These are phyloP conservation scores for Jasminum sambac DNA, from an alignment of 257 asterid genomes.

Conservation along the genomic window DNA sequence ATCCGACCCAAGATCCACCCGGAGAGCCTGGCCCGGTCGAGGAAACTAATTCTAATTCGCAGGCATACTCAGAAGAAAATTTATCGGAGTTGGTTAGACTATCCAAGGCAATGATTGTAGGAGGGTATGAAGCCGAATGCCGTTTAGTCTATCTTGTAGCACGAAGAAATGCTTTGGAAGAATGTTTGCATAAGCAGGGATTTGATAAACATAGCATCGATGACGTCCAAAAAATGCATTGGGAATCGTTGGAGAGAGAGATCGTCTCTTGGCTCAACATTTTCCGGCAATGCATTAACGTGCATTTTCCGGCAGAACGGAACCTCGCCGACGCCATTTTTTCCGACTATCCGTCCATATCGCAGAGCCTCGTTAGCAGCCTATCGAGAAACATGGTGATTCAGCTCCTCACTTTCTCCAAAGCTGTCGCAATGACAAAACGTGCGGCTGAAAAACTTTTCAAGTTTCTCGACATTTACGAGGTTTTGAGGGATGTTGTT, in stretches of 20 bases:
- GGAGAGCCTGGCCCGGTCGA: slow-evolving; percentile 26
- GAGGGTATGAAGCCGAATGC: slow-evolving; percentile 72
- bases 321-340: slow-evolving; percentile 52
- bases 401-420: slow-evolving; percentile 69
- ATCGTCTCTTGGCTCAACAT: slow-evolving; percentile 59
- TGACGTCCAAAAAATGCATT: slow-evolving; percentile 68
- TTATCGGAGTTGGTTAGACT: slow-evolving; percentile 36
- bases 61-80: slow-evolving; percentile 51
- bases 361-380: slow-evolving; percentile 38
- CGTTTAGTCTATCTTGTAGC: slow-evolving; percentile 53
- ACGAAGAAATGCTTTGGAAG: slow-evolving; percentile 64
- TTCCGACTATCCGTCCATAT: slow-evolving; percentile 32
- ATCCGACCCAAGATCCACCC: slow-evolving; percentile 24
- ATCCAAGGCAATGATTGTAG: slow-evolving; percentile 49
- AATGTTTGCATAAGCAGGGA: slow-evolving; percentile 49
- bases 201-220: slow-evolving; percentile 72
- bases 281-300: slow-evolving; percentile 42
- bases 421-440: slow-evolving; percentile 60
- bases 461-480: slow-evolving; percentile 74
- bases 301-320: slow-evolving; percentile 43
- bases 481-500: slow-evolving; percentile 50
- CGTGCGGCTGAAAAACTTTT: slow-evolving; percentile 79
- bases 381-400: slow-evolving; percentile 36
- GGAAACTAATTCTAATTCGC: slow-evolving; percentile 29
- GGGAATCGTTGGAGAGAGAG: slow-evolving; percentile 78